Base-by-base conservation (phyloP, 2,329 filamentous ascomycete species). In the Lecanoromycetidae sp. region DNA sequence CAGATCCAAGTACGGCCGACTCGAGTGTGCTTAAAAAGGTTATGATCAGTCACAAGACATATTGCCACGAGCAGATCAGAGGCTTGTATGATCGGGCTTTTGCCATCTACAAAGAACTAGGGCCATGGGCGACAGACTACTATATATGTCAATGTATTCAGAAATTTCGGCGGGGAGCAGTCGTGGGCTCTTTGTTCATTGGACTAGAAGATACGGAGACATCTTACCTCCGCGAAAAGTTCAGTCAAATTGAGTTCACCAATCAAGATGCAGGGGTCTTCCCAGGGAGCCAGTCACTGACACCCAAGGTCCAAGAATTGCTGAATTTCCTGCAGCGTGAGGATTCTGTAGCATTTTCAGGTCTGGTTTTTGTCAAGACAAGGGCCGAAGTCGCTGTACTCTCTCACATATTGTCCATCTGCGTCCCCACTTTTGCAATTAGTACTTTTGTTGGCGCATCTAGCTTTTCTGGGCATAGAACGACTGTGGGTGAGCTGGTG, bases 291-390 rank as follows among this genome's bases (percentile, higher is more conserved):
- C 20, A 19, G 25, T 10, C 9, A 19, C 10, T 44, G 1, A 79
- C 81, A 0, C 57, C 71, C n/a, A 86, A 87, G 57, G 67, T 76
- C 2, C 56, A 59, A 15, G 61, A 64, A 5, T 65, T 88, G 13
- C 61, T 86, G 3, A 63, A 74, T 4, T 70, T 82, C 13, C 53
- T 75, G 1, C 56, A 58, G 1, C 59, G 64, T 10, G 60, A 71
- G 2, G 60, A 69, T 1, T 58, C 63, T 1, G 61, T 69, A 0
- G 70, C 74, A 3, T 78, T 67, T 25, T 64, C 63, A 0, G 69
- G 79, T 0, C 78, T 88, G 13, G 63, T 87, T 0, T 88, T 88
- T 54, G 82, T 76, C 20, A 67, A 74, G 48, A 76, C 84, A 56
- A 66, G 80, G 42, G 71, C 71, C 1, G 78, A 76, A 0, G 79